These are phyloP conservation scores for Saccharomycopsis sp. DNA, from an alignment of 805 yeast genomes.

Conservation along the genomic window DNA sequence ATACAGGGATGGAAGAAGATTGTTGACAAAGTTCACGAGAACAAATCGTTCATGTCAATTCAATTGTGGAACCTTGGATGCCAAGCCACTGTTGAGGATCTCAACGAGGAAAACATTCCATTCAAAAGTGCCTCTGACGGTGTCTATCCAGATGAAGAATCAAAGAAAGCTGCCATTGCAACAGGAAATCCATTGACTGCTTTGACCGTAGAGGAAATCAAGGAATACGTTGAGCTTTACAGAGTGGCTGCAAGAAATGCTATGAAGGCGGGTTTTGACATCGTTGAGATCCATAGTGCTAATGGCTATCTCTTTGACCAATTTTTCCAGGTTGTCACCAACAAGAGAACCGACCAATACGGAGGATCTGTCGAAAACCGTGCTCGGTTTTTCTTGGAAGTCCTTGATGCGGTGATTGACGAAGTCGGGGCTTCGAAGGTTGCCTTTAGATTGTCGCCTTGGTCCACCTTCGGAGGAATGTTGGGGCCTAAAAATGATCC, in stretches of 20 bases:
- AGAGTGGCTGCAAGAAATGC: conserved; percentile 44
- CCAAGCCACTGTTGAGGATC: conserved; percentile 33
- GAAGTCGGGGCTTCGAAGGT: conserved; percentile 47
- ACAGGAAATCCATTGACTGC: conserved; percentile 30
- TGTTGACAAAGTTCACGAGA: conserved; percentile 42
- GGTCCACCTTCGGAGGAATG: conserved; percentile 34
- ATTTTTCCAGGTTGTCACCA: conserved; percentile 40
- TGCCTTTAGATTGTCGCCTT: conserved; percentile 46
- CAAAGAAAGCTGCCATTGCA: conserved; percentile 30
- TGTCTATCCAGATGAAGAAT: conserved; percentile 31
- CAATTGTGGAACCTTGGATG: conserved; percentile 52
- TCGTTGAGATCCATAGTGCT: conserved; percentile 57
- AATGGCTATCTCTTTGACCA: conserved; percentile 51
- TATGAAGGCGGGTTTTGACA: conserved; percentile 47
- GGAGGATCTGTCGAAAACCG: conserved; percentile 61
- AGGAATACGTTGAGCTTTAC: conserved; percentile 35
- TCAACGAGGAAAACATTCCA: conserved; percentile 33
- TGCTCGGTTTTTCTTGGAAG: conserved; percentile 41
- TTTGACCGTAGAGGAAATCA: conserved; percentile 37
- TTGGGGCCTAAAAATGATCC: conserved; percentile 32
- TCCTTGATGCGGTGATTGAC: conserved; percentile 39
- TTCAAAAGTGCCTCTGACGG: conserved; percentile 36
- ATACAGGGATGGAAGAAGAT: conserved; percentile 44
- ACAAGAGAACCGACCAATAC: conserved; percentile 53
- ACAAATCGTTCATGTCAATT: conserved; percentile 38